Evolutionary conservation across 179 eudicot genomes (phyloP).

Genomic region (Amaranthus tricolor): DNA sequence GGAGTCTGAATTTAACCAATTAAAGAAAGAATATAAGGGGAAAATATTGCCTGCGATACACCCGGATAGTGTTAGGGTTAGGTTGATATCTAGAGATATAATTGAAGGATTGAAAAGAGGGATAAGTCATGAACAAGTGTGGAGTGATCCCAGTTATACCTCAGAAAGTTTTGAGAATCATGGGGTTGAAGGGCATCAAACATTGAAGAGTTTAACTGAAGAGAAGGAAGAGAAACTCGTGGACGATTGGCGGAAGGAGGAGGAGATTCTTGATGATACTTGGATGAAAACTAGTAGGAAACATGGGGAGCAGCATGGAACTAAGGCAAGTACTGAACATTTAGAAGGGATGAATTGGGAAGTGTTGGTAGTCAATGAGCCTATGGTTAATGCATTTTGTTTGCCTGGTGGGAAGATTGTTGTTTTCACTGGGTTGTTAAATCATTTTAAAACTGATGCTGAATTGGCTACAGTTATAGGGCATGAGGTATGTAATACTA

Average conservation of each 20-base stretch:
- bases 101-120: constrained; percentile 76
- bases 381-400: constrained; percentile 75
- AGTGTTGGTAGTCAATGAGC: constrained; percentile 72
- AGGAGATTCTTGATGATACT: constrained; percentile 72
- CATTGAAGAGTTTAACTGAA: constrained; percentile 43
- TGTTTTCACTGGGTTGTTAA: constrained; percentile 78
- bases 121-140: constrained; percentile 61
- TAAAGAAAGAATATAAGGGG: constrained; percentile 52
- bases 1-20: constrained; percentile 49
- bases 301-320: constrained; percentile 46
- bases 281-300: constrained; percentile 77
- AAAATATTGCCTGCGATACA: constrained; percentile 70
- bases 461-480: constrained; percentile 87
- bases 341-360: constrained; percentile 92
- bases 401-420: constrained; percentile 97
- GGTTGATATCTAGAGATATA: constrained; percentile 63
- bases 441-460: constrained; percentile 59
- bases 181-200: constrained; percentile 31
- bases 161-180: constrained; percentile 27
- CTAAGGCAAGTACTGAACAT: constrained; percentile 44
- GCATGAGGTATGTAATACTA: constrained; percentile 65
- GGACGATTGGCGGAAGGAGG: constrained; percentile 52
- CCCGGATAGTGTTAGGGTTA: constrained; percentile 72
- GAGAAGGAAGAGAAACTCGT: constrained; percentile 20
- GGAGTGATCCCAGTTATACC: constrained; percentile 65